These are phyloP conservation scores for Fomes fomentarius DNA, from an alignment of 1,284 basidiomycete genomes.

Conservation along the genomic window DNA sequence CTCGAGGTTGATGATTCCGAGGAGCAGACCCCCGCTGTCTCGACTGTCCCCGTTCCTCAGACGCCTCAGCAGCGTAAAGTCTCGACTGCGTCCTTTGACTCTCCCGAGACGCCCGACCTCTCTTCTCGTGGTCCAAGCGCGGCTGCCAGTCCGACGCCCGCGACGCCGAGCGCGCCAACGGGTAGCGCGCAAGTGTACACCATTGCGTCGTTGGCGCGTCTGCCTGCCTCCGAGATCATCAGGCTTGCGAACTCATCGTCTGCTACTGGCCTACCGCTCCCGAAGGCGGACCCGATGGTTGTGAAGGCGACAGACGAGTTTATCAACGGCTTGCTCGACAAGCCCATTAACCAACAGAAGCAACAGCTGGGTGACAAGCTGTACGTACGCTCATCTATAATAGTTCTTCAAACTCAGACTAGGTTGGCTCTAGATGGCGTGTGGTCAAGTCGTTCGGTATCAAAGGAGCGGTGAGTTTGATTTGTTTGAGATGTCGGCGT, in stretches of 20 bases:
- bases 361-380: constrained; percentile 82
- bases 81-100: constrained; percentile 46
- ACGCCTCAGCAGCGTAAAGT: constrained; percentile 67
- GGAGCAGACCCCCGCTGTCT: constrained; percentile 38
- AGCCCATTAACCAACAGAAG: constrained; percentile 72
- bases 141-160: constrained; percentile 66
- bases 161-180: constrained; percentile 35
- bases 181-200: constrained; percentile 28
- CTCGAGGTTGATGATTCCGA: constrained; percentile 71
- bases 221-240: constrained; percentile 75
- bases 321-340: constrained; percentile 69
- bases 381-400: constrained; percentile 52
- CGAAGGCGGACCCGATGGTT: constrained; percentile 71
- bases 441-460: constrained; percentile 79
- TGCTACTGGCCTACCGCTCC: constrained; percentile 63
- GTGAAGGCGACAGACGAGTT: constrained; percentile 77
- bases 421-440: constrained; percentile 59
- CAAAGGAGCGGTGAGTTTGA: constrained; percentile 67
- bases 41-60: constrained; percentile 44
- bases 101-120: constrained; percentile 72
- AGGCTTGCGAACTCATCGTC: constrained; percentile 57
- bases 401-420: too few species aligned
- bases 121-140: constrained; percentile 74
- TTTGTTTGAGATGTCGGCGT: background rate
- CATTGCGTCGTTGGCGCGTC: constrained; percentile 59